Percentiles rank a stretch among this genome's conserved stretches.
These are phyloP conservation scores for Penicillium sp. DNA, from an alignment of 2,329 filamentous ascomycete genomes.

Conservation along the genomic window DNA sequence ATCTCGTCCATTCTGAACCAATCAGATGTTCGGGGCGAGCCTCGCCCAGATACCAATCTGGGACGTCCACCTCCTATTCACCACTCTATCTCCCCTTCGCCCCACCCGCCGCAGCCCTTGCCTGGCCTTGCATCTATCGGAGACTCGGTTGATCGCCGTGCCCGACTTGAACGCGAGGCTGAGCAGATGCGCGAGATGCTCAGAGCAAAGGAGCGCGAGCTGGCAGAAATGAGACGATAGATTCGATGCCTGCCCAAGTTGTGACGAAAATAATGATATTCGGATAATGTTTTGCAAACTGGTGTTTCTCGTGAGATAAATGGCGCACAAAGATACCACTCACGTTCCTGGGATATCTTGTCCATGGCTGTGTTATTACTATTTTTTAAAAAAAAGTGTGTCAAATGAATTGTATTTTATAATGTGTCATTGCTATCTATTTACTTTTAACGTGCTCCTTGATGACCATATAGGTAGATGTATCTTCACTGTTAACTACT, in stretches of 20 bases:
- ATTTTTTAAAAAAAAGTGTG: slow-evolving; percentile 1
- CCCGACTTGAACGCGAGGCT: slow-evolving; percentile 68
- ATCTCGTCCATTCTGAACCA: slow-evolving; percentile 76
- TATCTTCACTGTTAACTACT: background rate
- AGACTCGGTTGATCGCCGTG: slow-evolving; percentile 61
- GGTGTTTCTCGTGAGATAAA: slow-evolving; percentile 13
- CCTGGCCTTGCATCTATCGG: slow-evolving; percentile 49
- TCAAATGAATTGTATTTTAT: slow-evolving; percentile 11
- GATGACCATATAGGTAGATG: background rate
- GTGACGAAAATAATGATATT: slow-evolving; percentile 26
- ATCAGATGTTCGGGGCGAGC: slow-evolving; percentile 34
- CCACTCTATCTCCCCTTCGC: slow-evolving; percentile 24
- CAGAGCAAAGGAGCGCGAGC: slow-evolving; percentile 70
- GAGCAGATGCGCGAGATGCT: slow-evolving; percentile 73
- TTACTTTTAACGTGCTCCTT: background rate
- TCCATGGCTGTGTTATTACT: slow-evolving; percentile 20
- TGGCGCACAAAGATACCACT: slow-evolving; percentile 24
- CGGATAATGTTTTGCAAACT: slow-evolving; percentile 11
- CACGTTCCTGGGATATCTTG: slow-evolving; percentile 15
- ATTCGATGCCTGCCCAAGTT: slow-evolving; percentile 7
- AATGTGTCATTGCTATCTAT: slow-evolving; percentile 2
- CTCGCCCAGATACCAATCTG: slow-evolving; percentile 44
- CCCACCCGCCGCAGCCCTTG: slow-evolving; percentile 28
- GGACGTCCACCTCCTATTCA: slow-evolving; percentile 32
- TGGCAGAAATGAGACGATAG: slow-evolving; percentile 54